These are phyloP conservation scores for Saccharomyces hybrid DNA, from an alignment of 1,139 yeast species.

Conservation along the genomic window DNA sequence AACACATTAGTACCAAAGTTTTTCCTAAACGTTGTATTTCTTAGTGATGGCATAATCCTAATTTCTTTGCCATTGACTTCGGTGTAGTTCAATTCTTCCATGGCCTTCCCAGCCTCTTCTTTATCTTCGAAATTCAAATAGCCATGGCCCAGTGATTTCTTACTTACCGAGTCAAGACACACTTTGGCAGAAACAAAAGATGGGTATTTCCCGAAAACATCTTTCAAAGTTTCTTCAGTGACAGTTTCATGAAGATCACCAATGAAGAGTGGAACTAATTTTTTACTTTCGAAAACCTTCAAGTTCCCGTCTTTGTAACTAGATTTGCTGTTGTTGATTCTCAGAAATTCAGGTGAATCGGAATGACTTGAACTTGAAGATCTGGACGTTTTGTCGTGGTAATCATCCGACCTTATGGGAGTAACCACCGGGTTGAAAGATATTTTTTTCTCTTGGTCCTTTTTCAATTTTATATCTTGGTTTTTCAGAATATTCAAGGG, in stretches of 20 bases:
- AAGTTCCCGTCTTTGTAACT: background rate
- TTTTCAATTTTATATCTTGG: background rate
- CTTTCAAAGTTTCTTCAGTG: slow-evolving; percentile 35
- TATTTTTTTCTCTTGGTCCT: background rate
- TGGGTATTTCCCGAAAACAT: slow-evolving; percentile 33
- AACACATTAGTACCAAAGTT: slow-evolving; percentile 27
- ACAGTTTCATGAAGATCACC: slow-evolving; percentile 41
- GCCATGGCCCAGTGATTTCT: slow-evolving; percentile 43
- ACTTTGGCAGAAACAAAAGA: slow-evolving; percentile 42
- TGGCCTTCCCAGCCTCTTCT: slow-evolving; percentile 37
- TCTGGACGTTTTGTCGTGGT: background rate
- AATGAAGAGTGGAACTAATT: slow-evolving; percentile 29
- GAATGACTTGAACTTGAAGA: background rate
- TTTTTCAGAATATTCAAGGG: background rate
- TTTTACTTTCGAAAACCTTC: background rate
- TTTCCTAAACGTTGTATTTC: slow-evolving; percentile 28
- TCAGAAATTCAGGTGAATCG: background rate
- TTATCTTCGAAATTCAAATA: slow-evolving; percentile 40
- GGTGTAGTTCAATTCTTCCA: slow-evolving; percentile 41
- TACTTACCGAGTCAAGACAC: slow-evolving; percentile 37
- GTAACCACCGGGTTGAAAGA: background rate
- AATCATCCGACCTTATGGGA: background rate
- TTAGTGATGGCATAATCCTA: slow-evolving; percentile 46
- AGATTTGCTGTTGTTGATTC: background rate
- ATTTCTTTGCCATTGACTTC: slow-evolving; percentile 37